phyloP scores from a whole-genome alignment of 768 basidiomycete genomes.

The Tricholoma bakamatsutake region DNA sequence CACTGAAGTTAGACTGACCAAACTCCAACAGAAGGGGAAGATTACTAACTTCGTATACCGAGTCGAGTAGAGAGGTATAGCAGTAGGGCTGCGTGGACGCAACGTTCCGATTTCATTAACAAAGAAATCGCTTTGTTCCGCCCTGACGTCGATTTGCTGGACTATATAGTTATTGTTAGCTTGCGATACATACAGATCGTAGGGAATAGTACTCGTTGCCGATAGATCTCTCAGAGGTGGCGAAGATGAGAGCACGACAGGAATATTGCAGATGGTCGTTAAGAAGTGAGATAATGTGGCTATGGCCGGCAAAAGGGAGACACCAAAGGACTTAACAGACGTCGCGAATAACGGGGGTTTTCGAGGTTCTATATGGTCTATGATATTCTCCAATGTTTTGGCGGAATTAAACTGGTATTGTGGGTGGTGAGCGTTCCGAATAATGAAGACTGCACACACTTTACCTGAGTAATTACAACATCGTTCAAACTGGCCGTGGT shows the following conservation, averaged over 20 bases:
- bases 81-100: constrained; percentile 26
- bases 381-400: constrained; percentile 14
- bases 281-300: constrained; percentile 4
- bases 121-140: constrained; percentile 41
- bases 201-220: constrained; percentile 27
- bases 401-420: constrained; percentile 39
- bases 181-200: not conserved
- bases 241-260: constrained; percentile 14
- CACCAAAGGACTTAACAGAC: not conserved
- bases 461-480: constrained; percentile 37
- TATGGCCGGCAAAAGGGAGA: constrained; percentile 1
- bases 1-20: not conserved
- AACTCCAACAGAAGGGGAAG: not conserved
- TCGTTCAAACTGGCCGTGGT: constrained; percentile 27
- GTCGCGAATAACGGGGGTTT: not conserved
- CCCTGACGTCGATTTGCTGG: constrained; percentile 56
- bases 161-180: constrained; percentile 28
- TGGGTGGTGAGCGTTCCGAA: not conserved
- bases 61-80: constrained; percentile 39
- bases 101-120: constrained; percentile 37
- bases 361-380: not conserved
- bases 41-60: constrained; percentile 61
- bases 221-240: constrained; percentile 36
- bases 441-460: not conserved
- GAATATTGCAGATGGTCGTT: constrained; percentile 13